A percentile compares a stretch with the other conserved stretches of the same genome.
Conservation (phyloP, 1,284 basidiomycete species). For the Phlebopus sp. region DNA sequence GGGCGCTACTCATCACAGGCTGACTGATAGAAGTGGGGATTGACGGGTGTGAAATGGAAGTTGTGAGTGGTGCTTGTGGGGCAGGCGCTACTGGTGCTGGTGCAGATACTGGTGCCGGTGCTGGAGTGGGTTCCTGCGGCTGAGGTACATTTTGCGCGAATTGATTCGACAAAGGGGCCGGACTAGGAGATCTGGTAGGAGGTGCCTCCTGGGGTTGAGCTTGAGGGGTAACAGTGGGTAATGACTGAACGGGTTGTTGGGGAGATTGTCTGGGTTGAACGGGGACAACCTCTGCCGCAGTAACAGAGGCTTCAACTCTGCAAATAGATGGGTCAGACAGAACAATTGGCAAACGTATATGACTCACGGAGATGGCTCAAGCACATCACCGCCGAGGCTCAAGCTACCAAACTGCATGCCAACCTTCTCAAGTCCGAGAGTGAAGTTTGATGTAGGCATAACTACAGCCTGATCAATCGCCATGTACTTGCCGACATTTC, state of each 20-base stretch:
- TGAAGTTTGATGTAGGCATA: slow-evolving; percentile 62
- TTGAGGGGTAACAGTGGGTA: slow-evolving; percentile 19
- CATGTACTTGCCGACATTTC: slow-evolving; percentile 61
- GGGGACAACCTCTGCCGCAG: slow-evolving; percentile 38
- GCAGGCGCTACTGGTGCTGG: slow-evolving; percentile 39
- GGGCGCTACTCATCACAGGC: slow-evolving; percentile 29
- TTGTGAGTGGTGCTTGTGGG: slow-evolving; percentile 38
- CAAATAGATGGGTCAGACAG: slow-evolving; percentile 9
- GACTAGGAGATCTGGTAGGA: slow-evolving; percentile 33
- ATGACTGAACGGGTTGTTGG: slow-evolving; percentile 40
- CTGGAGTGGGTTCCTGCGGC: slow-evolving; percentile 26
- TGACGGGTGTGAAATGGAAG: slow-evolving; percentile 40
- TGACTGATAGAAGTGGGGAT: slow-evolving; percentile 43
- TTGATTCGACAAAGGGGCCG: slow-evolving; percentile 36
- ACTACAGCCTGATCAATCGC: slow-evolving; percentile 71
- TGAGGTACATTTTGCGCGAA: slow-evolving; percentile 36
- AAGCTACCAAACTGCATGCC: slow-evolving; percentile 84
- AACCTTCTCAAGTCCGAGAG: slow-evolving; percentile 62
- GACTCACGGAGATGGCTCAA: slow-evolving; percentile 50
- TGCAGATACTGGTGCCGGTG: slow-evolving; percentile 18
- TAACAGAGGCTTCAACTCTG: slow-evolving; percentile 19
- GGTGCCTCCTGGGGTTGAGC: slow-evolving; percentile 23
- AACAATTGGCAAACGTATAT: not conserved
- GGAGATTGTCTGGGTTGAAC: slow-evolving; percentile 42
- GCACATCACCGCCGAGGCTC: slow-evolving; percentile 62